Evolutionary conservation across 495 filamentous ascomycete genomes (phyloP), one percentile per base, ranked within the genome.

Genomic region (Pseudotulostoma volvatum): DNA sequence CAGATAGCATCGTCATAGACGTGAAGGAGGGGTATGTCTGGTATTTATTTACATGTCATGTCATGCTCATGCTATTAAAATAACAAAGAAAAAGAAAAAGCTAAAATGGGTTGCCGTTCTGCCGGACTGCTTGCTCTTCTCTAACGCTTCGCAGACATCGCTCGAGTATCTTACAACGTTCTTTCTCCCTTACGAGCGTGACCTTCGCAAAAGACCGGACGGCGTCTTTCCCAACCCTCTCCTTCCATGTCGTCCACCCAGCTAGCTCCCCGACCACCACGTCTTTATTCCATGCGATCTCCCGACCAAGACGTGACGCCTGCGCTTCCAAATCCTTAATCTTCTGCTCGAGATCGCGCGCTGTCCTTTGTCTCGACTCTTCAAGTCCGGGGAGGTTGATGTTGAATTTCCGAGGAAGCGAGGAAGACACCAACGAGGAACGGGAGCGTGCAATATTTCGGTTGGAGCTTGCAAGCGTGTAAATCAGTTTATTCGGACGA

Each of bases 221-320:
- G 2, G 81, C 80, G 44, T 71, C 74, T 18, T 74, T 63, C 2
- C 80, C 86, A 57, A 84, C 70, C 45, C 73, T 74, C 46, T 79
- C 84, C 37, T 86, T 76, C 64, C 83, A 74, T 9, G 90, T 84
- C 48, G 93, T 83, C 81, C 88, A 96, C 1, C 84, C 87, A 1
- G 90, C 88, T 42, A 99, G 53, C 55, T 99, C 92, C 5, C 74
- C 67, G 9, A 92, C 88, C 4, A 95, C 87, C 7, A 87, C 83
- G 54, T 87, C 81, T 58, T 94, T 87, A 36, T 86, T 94, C 53
- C 92, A 95, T 23, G 82, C 62, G 14, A 99, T 56, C 51, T 99
- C 92, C 34, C 72, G 71, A 0, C 77, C 76, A 13, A 93, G 53
- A 17, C 63, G 66, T 23, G 73, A 65, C 7, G 80, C 60, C 46